Evolutionary conservation across 129 eudicot species (phyloP).

Genomic region (Tagetes patula): DNA sequence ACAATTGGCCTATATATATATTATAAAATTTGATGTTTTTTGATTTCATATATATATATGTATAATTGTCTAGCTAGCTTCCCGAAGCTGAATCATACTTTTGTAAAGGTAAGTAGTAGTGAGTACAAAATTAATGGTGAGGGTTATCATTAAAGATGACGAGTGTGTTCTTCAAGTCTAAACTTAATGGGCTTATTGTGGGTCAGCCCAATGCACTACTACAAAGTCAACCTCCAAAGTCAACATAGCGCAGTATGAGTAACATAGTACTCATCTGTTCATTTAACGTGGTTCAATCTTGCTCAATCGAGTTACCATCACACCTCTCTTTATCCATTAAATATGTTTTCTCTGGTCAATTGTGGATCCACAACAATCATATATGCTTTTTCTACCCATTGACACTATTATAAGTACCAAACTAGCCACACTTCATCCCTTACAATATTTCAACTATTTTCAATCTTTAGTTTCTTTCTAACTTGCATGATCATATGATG

Average conservation of each 20-base stretch:
- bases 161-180: conserved; percentile 39
- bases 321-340: conserved; percentile 26
- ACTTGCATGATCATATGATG: conserved; percentile 21
- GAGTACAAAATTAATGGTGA: conserved; percentile 30
- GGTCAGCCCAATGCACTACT: conserved; percentile 38
- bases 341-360: conserved; percentile 25
- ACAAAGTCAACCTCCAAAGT: conserved; percentile 38
- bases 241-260: conserved; percentile 43
- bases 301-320: conserved; percentile 38
- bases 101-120: conserved; percentile 27
- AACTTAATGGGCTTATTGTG: conserved; percentile 37
- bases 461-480: no score
- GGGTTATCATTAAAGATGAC: conserved; percentile 35
- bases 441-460: background rate
- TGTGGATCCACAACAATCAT: conserved; percentile 39
- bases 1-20: background rate
- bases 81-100: conserved; percentile 25
- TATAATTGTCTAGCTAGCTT: conserved; percentile 7
- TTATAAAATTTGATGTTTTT: background rate
- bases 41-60: background rate
- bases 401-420: conserved; percentile 33
- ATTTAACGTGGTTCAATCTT: conserved; percentile 37
- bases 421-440: conserved; percentile 27
- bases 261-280: conserved; percentile 38
- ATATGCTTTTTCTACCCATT: conserved; percentile 13